These are phyloP conservation scores for Porphyridium purpureum DNA, from an alignment of 23 red algal genomes.

Conservation along the genomic window DNA sequence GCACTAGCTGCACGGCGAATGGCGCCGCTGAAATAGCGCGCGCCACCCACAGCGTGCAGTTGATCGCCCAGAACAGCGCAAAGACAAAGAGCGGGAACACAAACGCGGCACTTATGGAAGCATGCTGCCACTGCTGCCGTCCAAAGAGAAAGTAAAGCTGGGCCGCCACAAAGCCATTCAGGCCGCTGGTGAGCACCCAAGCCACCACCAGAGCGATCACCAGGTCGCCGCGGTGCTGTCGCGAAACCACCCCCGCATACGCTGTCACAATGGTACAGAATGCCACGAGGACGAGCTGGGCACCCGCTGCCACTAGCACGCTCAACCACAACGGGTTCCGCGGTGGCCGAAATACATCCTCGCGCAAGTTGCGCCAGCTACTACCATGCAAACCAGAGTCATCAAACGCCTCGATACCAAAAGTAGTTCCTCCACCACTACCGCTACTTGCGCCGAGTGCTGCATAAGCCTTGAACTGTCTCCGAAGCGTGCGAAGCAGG, in stretches of 20 bases:
- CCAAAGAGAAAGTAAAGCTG: conserved; percentile 9
- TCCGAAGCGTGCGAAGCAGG: conserved; percentile 21
- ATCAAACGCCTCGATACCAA: too few species aligned
- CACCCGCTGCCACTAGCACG: conserved; percentile 15
- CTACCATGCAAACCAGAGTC: conserved; percentile 18
- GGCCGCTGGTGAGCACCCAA: conserved; percentile 8
- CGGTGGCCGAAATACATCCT: conserved; percentile 33
- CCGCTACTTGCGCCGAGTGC: too few species aligned
- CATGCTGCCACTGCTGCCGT: conserved; percentile 6
- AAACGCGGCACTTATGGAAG: conserved; percentile 7
- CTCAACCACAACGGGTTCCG: conserved; percentile 3
- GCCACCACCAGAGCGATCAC: conserved; percentile 14
- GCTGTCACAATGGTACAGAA: conserved; percentile 9
- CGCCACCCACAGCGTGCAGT: conserved; percentile 10
- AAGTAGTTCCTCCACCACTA: too few species aligned
- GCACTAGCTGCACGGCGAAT: conserved; percentile 10
- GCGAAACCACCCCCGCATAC: conserved; percentile 17
- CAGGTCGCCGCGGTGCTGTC: conserved; percentile 20
- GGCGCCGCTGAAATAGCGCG: conserved; percentile 11
- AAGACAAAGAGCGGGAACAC: conserved; percentile 22
- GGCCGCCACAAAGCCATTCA: conserved; percentile 8
- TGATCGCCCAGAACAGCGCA: conserved; percentile 16
- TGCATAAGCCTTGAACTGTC: too few species aligned
- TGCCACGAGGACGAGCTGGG: conserved; percentile 9
- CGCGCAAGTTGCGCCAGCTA: conserved; percentile 25